Conservation (phyloP, 257 asterid species). For the Solanum corneliomulleri region DNA sequence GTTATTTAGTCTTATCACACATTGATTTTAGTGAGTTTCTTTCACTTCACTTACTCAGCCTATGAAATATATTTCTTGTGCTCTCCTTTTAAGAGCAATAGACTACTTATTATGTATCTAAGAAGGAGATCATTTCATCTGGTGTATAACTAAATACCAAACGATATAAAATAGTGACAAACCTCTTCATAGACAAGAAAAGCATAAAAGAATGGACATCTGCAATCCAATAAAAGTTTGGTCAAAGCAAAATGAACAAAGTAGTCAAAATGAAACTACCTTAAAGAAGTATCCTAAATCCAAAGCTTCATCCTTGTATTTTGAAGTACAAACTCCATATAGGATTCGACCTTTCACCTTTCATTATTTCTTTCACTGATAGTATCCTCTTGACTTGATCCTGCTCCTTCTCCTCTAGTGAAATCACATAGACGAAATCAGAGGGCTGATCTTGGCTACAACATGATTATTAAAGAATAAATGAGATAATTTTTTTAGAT, state of each 20-base stretch:
- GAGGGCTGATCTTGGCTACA: slow-evolving; percentile 68
- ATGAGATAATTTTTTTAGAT: neutral
- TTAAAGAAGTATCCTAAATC: slow-evolving; percentile 58
- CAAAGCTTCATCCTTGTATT: slow-evolving; percentile 52
- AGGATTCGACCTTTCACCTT: slow-evolving; percentile 24
- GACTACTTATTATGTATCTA: neutral
- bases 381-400: slow-evolving; percentile 40
- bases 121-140: neutral
- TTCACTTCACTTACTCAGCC: neutral
- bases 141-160: neutral
- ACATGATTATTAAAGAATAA: neutral
- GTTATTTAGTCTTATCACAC: neutral
- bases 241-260: no score
- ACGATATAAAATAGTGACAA: no score
- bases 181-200: neutral
- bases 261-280: slow-evolving; percentile 10
- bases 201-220: no score
- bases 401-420: slow-evolving; percentile 60
- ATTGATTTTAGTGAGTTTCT: neutral
- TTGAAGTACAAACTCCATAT: slow-evolving; percentile 68
- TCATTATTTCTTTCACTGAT: slow-evolving; percentile 46
- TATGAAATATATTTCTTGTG: neutral
- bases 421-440: slow-evolving; percentile 74
- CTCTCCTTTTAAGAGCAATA: neutral
- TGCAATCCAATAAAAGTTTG: no score